Percentiles rank a stretch among this genome's conserved stretches.
Conservation (phyloP, 2,329 filamentous ascomycete genomes). For the Akanthomyces uredinophilus region DNA sequence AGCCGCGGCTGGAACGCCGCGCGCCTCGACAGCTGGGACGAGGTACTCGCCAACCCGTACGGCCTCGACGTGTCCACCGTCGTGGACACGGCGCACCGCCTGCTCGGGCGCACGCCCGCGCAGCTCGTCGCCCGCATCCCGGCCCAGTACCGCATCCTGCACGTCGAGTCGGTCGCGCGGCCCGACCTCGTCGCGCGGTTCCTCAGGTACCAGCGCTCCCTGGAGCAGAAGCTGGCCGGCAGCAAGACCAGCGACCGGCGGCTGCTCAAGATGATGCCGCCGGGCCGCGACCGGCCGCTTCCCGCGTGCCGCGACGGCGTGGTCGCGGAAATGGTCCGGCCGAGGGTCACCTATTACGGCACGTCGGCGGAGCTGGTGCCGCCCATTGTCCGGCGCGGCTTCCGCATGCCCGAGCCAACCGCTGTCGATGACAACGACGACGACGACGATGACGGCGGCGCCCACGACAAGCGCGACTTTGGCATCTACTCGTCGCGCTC, state of each 20-base stretch:
- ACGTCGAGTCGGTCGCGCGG: slow-evolving; percentile 36
- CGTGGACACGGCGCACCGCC: slow-evolving; percentile 24
- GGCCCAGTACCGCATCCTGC: slow-evolving; percentile 29
- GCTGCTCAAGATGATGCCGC: not conserved
- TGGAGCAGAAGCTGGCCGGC: too few relatives aligned
- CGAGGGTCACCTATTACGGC: slow-evolving; percentile 37
- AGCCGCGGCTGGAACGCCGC: slow-evolving; percentile 13
- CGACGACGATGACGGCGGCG: too few relatives aligned
- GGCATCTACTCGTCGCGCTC: slow-evolving; percentile 41
- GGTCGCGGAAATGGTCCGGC: slow-evolving; percentile 31
- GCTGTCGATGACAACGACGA: too few relatives aligned
- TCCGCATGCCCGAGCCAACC: slow-evolving; percentile 34
- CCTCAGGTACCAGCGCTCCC: too few relatives aligned
- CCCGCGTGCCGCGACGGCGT: slow-evolving; percentile 25
- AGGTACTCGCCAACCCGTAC: slow-evolving; percentile 17
- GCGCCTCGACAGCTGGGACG: slow-evolving; percentile 15
- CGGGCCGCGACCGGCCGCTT: not conserved
- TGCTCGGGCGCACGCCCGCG: slow-evolving; percentile 28
- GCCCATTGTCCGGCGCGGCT: slow-evolving; percentile 40
- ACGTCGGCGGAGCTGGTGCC: slow-evolving; percentile 31
- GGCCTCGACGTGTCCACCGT: slow-evolving; percentile 20
- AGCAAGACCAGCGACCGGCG: slow-evolving; percentile 15
- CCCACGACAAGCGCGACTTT: too few relatives aligned
- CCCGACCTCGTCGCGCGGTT: too few relatives aligned
- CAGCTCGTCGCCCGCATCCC: slow-evolving; percentile 30